phyloP scores from a whole-genome alignment of 2,329 filamentous ascomycete genomes.

The Calonectria pseudoturangicola region DNA sequence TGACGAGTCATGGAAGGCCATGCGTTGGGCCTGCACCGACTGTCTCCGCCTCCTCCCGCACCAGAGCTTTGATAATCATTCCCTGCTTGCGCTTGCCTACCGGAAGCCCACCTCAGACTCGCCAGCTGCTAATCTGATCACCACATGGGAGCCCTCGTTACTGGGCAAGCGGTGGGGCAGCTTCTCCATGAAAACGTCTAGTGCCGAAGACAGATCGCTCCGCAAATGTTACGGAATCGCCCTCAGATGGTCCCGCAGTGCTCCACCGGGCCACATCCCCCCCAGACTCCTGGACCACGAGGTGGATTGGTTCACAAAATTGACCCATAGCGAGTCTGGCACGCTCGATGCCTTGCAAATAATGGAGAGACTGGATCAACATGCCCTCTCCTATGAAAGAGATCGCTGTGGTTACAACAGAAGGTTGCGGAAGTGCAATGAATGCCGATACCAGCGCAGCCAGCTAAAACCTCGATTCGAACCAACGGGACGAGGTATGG shows the following conservation, averaged over 20 bases:
- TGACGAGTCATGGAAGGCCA: neutral
- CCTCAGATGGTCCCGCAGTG: neutral
- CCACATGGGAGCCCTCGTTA: neutral
- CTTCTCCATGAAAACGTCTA: neutral
- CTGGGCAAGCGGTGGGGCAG: neutral
- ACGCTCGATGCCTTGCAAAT: neutral
- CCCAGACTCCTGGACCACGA: neutral
- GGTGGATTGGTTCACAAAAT: neutral
- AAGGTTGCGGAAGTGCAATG: neutral
- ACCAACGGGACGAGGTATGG: neutral
- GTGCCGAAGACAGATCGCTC: neutral
- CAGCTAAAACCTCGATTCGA: neutral
- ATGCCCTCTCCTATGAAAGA: neutral
- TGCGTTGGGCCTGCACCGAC: constrained; percentile 12
- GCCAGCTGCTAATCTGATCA: neutral
- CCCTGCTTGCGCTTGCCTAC: neutral
- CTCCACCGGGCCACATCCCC: neutral
- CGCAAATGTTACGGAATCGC: neutral
- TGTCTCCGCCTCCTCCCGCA: constrained; percentile 1
- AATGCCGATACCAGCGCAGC: neutral
- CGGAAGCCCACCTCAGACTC: neutral
- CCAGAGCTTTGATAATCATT: neutral
- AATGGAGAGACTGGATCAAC: neutral
- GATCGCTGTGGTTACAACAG: neutral
- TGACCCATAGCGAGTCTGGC: neutral